A percentile compares a stretch with the other conserved stretches of the same genome.
Conservation (phyloP, 345 rosid species). For the Cardamine chenopodiifolia region DNA sequence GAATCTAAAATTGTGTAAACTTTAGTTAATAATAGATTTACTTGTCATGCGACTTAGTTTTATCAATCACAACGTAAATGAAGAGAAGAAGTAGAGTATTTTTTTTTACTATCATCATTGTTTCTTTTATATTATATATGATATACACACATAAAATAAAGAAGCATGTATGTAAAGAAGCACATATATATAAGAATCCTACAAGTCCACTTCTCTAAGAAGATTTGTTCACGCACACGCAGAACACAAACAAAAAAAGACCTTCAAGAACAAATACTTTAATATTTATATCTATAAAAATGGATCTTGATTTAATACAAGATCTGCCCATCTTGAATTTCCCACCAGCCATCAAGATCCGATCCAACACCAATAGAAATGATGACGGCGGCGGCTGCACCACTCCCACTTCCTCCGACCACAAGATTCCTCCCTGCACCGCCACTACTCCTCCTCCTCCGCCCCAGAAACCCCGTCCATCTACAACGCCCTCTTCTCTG, state of each 20-base stretch:
- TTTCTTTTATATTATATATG: conserved; percentile 3
- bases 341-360: conserved; percentile 43
- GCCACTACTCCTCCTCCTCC: conserved; percentile 46
- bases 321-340: conserved; percentile 38
- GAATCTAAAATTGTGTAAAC: background rate
- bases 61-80: conserved; percentile 16
- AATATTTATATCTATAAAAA: conserved; percentile 4
- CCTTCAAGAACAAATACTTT: conserved; percentile 20
- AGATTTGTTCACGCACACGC: conserved; percentile 40
- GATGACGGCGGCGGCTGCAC: conserved; percentile 38
- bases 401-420: conserved; percentile 44
- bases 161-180: conserved; percentile 34
- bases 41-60: conserved; percentile 1
- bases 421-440: conserved; percentile 40
- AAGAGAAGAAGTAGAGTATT: background rate
- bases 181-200: conserved; percentile 38
- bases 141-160: background rate
- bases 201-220: conserved; percentile 46
- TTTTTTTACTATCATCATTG: background rate
- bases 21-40: background rate
- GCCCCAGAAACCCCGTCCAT: conserved; percentile 39
- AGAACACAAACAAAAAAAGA: background rate
- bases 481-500: conserved; percentile 23
- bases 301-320: conserved; percentile 42
- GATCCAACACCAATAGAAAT: conserved; percentile 32